Conservation (phyloP, 192 early-diverging fungal species). For the Phycomyces nitens region DNA sequence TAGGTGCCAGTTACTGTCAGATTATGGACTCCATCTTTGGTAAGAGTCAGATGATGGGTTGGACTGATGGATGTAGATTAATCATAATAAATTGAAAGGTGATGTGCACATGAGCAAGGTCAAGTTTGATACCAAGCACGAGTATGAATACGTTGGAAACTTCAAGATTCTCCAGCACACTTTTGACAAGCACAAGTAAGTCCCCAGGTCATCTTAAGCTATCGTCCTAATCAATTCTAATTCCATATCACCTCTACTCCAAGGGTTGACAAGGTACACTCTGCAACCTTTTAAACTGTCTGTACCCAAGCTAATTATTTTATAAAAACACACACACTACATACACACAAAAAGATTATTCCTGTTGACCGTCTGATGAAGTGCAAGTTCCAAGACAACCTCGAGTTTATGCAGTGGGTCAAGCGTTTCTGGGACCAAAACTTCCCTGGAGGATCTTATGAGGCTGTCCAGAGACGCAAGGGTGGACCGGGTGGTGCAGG, state of each 20-base stretch:
- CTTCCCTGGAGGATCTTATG: slow-evolving; percentile 80
- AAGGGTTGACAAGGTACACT: slow-evolving; percentile 76
- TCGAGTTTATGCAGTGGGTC: slow-evolving; percentile 97
- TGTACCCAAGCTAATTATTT: background rate
- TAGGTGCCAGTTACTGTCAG: slow-evolving; percentile 69
- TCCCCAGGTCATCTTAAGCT: too few species aligned
- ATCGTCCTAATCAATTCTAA: too few species aligned
- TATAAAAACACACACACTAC: background rate
- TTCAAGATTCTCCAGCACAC: slow-evolving; percentile 89
- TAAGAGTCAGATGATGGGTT: slow-evolving; percentile 19
- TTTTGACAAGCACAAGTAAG: slow-evolving; percentile 81
- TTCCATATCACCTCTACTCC: too few species aligned
- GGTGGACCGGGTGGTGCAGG: slow-evolving; percentile 9
- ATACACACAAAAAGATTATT: slow-evolving; percentile 52
- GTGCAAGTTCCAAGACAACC: slow-evolving; percentile 97
- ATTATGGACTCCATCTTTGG: slow-evolving; percentile 69
- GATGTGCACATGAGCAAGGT: slow-evolving; percentile 86
- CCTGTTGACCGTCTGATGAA: slow-evolving; percentile 89
- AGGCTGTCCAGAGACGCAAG: slow-evolving; percentile 70
- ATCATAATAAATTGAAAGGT: slow-evolving; percentile 27
- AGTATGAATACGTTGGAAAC: slow-evolving; percentile 95
- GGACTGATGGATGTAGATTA: background rate
- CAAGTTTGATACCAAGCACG: slow-evolving; percentile 91
- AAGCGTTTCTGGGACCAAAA: slow-evolving; percentile 91
- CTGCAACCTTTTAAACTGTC: too few species aligned